These are phyloP conservation scores for Lasiodiplodia sp. DNA, from an alignment of 2,329 filamentous ascomycete species.

Conservation along the genomic window DNA sequence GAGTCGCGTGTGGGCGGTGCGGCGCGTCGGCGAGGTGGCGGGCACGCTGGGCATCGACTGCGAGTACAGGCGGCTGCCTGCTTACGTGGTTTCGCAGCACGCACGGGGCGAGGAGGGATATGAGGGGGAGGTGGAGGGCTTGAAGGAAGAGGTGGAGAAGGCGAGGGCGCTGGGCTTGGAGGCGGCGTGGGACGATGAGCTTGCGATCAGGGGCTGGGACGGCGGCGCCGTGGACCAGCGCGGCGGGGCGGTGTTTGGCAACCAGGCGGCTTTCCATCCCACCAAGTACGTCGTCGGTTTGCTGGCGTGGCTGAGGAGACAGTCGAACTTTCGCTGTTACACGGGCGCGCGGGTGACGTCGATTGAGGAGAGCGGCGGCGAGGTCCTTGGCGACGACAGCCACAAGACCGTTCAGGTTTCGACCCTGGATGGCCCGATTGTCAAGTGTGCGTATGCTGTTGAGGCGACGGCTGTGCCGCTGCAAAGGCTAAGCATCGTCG, in stretches of 20 bases:
- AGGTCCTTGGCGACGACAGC: conserved; percentile 52
- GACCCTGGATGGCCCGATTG: conserved; percentile 56
- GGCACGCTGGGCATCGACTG: conserved; percentile 61
- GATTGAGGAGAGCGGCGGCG: conserved; percentile 56
- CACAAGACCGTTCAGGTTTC: conserved; percentile 56
- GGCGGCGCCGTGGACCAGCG: conserved; percentile 60
- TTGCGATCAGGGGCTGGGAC: conserved; percentile 61
- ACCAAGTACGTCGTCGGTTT: conserved; percentile 64
- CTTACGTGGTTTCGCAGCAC: conserved; percentile 61
- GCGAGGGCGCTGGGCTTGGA: conserved; percentile 55
- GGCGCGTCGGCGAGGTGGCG: conserved; percentile 59
- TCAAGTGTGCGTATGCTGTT: conserved; percentile 59
- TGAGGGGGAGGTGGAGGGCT: conserved; percentile 53
- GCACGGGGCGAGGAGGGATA: conserved; percentile 51
- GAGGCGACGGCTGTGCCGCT: conserved; percentile 64
- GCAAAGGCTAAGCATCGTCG: conserved; percentile 62
- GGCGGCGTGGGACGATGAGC: conserved; percentile 52
- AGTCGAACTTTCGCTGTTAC: conserved; percentile 62
- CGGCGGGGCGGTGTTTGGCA: conserved; percentile 55
- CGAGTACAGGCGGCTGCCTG: conserved; percentile 61
- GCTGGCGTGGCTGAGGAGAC: conserved; percentile 59
- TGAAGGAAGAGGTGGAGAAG: conserved; percentile 56
- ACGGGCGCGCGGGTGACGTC: conserved; percentile 59
- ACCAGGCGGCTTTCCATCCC: conserved; percentile 64
- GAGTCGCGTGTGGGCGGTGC: conserved; percentile 62